Evolutionary conservation across 495 filamentous ascomycete species (phyloP).

Genomic region (Penicillium samsonianum): DNA sequence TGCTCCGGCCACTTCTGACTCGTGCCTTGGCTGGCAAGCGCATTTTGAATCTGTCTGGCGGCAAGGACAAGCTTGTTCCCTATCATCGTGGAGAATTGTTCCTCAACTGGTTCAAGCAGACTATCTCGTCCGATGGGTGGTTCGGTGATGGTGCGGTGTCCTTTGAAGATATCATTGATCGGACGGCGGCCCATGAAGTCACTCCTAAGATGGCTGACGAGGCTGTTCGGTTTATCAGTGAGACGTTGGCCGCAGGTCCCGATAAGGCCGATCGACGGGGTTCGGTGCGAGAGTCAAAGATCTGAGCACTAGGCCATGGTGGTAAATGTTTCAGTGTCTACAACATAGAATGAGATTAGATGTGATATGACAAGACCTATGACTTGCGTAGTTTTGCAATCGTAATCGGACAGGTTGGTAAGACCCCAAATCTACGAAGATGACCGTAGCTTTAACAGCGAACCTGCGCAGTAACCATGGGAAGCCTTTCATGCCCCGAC

Average conservation of each 20-base stretch:
- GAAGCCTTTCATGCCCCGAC: neutral
- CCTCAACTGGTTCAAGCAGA: conserved; percentile 66
- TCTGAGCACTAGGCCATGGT: conserved; percentile 23
- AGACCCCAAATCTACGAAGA: conserved; percentile 1
- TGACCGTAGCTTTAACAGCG: neutral
- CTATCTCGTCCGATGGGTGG: conserved; percentile 54
- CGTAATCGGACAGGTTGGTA: neutral
- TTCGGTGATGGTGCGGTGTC: conserved; percentile 58
- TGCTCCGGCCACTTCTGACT: conserved; percentile 42
- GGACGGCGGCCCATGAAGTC: conserved; percentile 71
- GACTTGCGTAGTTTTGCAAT: neutral
- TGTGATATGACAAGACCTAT: neutral
- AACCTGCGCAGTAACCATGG: neutral
- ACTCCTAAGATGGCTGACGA: conserved; percentile 71
- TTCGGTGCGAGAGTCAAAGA: conserved; percentile 45
- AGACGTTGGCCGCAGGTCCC: conserved; percentile 38
- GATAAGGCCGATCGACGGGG: conserved; percentile 25
- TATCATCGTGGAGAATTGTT: conserved; percentile 69
- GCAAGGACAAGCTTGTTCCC: conserved; percentile 81
- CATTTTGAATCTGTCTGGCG: conserved; percentile 76
- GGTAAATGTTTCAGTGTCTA: conserved; percentile 10
- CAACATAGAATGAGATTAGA: conserved; percentile 6
- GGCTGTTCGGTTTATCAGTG: conserved; percentile 64
- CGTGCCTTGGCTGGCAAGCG: conserved; percentile 66
- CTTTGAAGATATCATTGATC: conserved; percentile 73